Conservation (phyloP, 228 moss, liverwort and hornwort species). For the Sphagnum fallax region DNA sequence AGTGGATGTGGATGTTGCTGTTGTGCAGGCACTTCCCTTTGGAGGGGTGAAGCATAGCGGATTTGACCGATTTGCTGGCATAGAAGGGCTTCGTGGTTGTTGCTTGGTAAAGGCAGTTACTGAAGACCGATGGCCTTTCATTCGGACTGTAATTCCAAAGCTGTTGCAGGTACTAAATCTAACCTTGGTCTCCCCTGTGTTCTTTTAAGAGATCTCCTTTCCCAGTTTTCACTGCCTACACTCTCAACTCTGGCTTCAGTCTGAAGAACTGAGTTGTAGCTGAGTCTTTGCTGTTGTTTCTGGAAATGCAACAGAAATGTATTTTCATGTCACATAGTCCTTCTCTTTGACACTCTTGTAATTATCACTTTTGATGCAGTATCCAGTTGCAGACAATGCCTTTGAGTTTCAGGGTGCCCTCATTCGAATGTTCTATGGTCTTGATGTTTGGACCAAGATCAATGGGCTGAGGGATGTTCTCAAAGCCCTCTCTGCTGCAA, state of each 20-base stretch:
- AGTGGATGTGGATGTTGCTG: too few species aligned
- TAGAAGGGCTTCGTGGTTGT: slow-evolving; percentile 42
- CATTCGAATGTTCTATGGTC: slow-evolving; percentile 30
- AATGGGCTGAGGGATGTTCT: slow-evolving; percentile 22
- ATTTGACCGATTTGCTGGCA: slow-evolving; percentile 45
- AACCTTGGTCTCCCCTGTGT: not conserved
- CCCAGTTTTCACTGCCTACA: not conserved
- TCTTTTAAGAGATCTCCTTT: not conserved
- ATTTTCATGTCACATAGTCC: too few species aligned
- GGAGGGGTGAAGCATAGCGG: slow-evolving; percentile 53
- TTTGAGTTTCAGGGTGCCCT: slow-evolving; percentile 36
- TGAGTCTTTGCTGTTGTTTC: not conserved
- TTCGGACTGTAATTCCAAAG: slow-evolving; percentile 36
- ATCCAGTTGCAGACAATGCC: slow-evolving; percentile 44
- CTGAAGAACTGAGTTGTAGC: not conserved
- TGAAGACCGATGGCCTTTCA: slow-evolving; percentile 35
- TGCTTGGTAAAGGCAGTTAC: slow-evolving; percentile 38
- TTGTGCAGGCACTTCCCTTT: slow-evolving; percentile 45
- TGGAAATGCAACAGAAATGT: too few species aligned
- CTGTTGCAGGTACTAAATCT: slow-evolving; percentile 27
- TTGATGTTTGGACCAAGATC: slow-evolving; percentile 28
- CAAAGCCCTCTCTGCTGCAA: slow-evolving; percentile 12
- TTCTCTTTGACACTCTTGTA: too few species aligned
- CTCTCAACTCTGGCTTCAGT: not conserved
- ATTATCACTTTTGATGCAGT: slow-evolving; percentile 18